Conservation (phyloP, 2,329 filamentous ascomycete genomes). For the Tolypocladium cylindrosporum region DNA sequence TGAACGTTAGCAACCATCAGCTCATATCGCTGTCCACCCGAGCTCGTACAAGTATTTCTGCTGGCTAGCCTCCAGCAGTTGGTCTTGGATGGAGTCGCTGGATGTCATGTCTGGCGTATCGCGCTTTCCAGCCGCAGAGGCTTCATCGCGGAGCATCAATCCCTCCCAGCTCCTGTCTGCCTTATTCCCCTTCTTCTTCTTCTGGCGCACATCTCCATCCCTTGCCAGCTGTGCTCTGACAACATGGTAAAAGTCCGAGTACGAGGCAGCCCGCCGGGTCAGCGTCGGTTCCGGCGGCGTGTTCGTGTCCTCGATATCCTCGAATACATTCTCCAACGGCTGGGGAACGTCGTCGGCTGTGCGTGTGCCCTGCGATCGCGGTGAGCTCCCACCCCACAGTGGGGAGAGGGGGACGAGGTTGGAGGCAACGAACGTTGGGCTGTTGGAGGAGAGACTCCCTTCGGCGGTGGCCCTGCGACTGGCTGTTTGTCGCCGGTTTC, state of each 20-base stretch:
- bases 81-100: conserved; percentile 42
- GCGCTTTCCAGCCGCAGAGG: conserved; percentile 10
- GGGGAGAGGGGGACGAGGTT: conserved; percentile 3
- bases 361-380: conserved; percentile 37
- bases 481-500: conserved; percentile 31
- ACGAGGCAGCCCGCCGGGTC: conserved; percentile 58
- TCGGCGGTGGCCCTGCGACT: conserved; percentile 47
- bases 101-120: conserved; percentile 10
- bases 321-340: conserved; percentile 47
- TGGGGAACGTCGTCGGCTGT: conserved; percentile 40
- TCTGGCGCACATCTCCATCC: conserved; percentile 30
- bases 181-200: conserved; percentile 23
- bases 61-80: conserved; percentile 72
- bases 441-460: conserved; percentile 61
- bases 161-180: conserved; percentile 40
- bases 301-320: conserved; percentile 44
- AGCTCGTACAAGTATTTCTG: conserved; percentile 65
- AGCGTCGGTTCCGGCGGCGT: conserved; percentile 58
- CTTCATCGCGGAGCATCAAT: conserved; percentile 24
- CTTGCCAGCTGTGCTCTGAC: conserved; percentile 47
- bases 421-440: conserved; percentile 41
- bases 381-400: conserved; percentile 13
- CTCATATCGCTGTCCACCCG: neutral
- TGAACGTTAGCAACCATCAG: conserved; percentile 15
- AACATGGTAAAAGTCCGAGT: conserved; percentile 64